Evolutionary conservation across 768 basidiomycete species (phyloP), one percentile per base, ranked within the genome.

Genomic region (Russula ochroleuca): DNA sequence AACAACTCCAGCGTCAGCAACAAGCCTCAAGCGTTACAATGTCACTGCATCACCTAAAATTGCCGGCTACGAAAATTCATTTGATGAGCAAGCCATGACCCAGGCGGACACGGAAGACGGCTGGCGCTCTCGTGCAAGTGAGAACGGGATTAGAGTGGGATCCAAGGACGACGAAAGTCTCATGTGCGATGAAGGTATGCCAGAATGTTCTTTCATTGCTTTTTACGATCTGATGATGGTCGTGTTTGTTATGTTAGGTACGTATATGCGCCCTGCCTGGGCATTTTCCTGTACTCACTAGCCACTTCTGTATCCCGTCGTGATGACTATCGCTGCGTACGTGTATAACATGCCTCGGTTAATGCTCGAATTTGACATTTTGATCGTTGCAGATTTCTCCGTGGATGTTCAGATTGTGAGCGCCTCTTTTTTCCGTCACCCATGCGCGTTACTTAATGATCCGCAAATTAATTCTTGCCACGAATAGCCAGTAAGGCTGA

Each of bases 41-140:
- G 73, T 77, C 50, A 70, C 76, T 23, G 68, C 72, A 37, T 84
- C 81, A 19, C 82, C 79, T 14, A 81, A 81, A 68, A 77, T 78
- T 43, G 72, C 41, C 17, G 53, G 48, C 59, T 72, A 67, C 57
- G 68, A 72, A 50, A 80, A 80, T 67, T 48, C 65, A 5, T 59
- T 67, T 40, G 65, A 56, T 38, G 53, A 51, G 17, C 55, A 62
- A 55, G 78, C 79, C 67, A 75, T 74, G 67, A 81, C 79, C 69
- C 76, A 85, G 25, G 82, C 83, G 17, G 84, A 87, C 71, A 80
- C 85, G 43, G 81, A 85, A 5, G 79, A 81, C 38, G 88, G 83
- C 71, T 91, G 89, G 89, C 80, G 88, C 61, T 84, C 81, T 35
- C 78, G 87, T 55, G 86, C 87, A 56, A 84, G 77, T 62, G 85